Percentiles rank a stretch among this genome's conserved stretches.
Evolutionary conservation across 768 basidiomycete species (phyloP).

Genomic region (Suillus placidus): DNA sequence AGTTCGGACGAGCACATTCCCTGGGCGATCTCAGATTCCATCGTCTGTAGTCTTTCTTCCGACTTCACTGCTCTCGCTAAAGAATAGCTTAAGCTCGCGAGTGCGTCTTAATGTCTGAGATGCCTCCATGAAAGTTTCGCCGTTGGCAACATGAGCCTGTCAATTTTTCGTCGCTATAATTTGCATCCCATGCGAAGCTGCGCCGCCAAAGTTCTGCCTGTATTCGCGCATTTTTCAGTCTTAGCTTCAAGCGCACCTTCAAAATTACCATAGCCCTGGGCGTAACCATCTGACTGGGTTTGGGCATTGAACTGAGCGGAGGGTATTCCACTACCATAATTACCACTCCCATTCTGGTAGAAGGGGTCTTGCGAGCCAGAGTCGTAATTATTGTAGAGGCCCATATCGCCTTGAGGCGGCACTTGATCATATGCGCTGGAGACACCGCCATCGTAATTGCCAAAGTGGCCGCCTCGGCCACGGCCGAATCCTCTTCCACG

Average conservation of each 20-base stretch:
- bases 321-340: conserved; percentile 51
- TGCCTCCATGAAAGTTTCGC: conserved; percentile 26
- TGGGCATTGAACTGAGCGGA: conserved; percentile 55
- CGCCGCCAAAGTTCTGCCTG: conserved; percentile 39
- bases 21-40: conserved; percentile 13
- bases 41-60: conserved; percentile 17
- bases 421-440: conserved; percentile 64
- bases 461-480: conserved; percentile 56
- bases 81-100: conserved; percentile 51
- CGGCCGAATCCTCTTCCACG: conserved; percentile 53
- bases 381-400: conserved; percentile 73
- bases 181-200: conserved; percentile 44
- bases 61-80: conserved; percentile 49
- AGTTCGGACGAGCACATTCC: conserved; percentile 31
- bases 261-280: conserved; percentile 65
- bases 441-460: conserved; percentile 57
- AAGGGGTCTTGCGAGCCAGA: conserved; percentile 56
- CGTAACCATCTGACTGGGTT: conserved; percentile 46
- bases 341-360: conserved; percentile 72
- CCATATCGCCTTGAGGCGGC: conserved; percentile 61
- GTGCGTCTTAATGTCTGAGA: conserved; percentile 37
- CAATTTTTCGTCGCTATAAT: conserved; percentile 54
- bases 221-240: conserved; percentile 54
- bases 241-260: conserved; percentile 89
- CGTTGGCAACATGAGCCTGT: conserved; percentile 31